Conservation (phyloP, 495 filamentous ascomycete genomes). For the Chaetomium tenue region DNA sequence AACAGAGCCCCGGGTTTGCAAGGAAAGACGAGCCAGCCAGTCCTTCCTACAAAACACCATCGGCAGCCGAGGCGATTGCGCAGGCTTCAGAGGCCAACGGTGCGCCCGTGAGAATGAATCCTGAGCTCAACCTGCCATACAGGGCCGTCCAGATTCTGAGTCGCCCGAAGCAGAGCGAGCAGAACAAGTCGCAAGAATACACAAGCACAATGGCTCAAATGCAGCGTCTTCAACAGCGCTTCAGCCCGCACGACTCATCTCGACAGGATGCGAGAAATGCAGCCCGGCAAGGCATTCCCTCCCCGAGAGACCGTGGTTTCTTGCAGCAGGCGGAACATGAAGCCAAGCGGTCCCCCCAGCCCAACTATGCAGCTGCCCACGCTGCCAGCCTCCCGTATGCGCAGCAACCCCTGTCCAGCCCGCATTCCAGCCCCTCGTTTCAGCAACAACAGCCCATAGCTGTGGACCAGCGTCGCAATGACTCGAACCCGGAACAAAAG, state of each 20-base stretch:
- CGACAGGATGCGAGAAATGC: slow-evolving; percentile 19
- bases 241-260: slow-evolving; percentile 10
- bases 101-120: slow-evolving; percentile 37
- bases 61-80: slow-evolving; percentile 33
- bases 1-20: slow-evolving; percentile 8
- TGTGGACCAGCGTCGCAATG: slow-evolving; percentile 26
- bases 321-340: slow-evolving; percentile 23
- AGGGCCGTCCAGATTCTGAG: slow-evolving; percentile 44
- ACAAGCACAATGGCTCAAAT: slow-evolving; percentile 19
- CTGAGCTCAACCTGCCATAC: slow-evolving; percentile 44
- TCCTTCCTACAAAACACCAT: slow-evolving; percentile 19
- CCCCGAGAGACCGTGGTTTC: slow-evolving; percentile 27
- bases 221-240: slow-evolving; percentile 23
- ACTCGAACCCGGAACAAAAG: slow-evolving; percentile 58
- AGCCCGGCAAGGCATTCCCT: slow-evolving; percentile 23
- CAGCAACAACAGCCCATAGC: slow-evolving; percentile 19
- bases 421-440: slow-evolving; percentile 18
- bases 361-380: slow-evolving; percentile 22
- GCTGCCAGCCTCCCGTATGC: slow-evolving; percentile 29
- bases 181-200: slow-evolving; percentile 14
- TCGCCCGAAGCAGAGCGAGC: slow-evolving; percentile 36
- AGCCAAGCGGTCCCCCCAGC: slow-evolving; percentile 26
- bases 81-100: slow-evolving; percentile 33
- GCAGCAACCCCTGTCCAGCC: slow-evolving; percentile 17
- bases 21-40: slow-evolving; percentile 25